Percentiles rank a stretch among this genome's conserved stretches.
Conservation (phyloP, 768 basidiomycete genomes). For the Auriscalpium orientale region DNA sequence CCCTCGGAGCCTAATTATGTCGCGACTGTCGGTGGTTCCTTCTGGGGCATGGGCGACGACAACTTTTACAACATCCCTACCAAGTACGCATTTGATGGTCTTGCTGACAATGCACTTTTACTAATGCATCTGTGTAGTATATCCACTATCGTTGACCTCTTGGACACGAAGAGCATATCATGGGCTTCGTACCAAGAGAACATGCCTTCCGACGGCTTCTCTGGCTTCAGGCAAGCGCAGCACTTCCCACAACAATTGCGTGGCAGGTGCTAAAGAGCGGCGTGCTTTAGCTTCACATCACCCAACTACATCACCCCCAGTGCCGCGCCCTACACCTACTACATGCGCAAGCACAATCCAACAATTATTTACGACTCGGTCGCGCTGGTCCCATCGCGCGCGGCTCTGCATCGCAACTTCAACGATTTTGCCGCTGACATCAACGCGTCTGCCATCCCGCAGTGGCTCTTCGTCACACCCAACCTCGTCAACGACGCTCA, state of each 20-base stretch:
- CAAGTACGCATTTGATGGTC: neutral
- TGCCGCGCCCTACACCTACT: constrained; percentile 35
- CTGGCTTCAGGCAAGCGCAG: constrained; percentile 11
- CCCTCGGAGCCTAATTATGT: constrained; percentile 7
- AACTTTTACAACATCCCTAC: constrained; percentile 1
- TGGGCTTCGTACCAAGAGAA: constrained; percentile 46
- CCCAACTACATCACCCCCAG: constrained; percentile 30
- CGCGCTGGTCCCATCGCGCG: constrained; percentile 32
- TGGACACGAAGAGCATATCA: neutral
- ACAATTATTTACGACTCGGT: constrained; percentile 45
- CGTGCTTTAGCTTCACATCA: constrained; percentile 24
- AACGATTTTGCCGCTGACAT: constrained; percentile 55
- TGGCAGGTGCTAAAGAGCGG: neutral
- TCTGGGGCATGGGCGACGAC: constrained; percentile 7
- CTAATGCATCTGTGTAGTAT: neutral
- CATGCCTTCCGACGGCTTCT: constrained; percentile 43
- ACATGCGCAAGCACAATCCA: constrained; percentile 52
- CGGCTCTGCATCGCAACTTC: constrained; percentile 45
- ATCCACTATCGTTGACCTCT: constrained; percentile 1
- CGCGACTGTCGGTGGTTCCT: constrained; percentile 1
- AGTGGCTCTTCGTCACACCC: constrained; percentile 58
- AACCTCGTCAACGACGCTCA: constrained; percentile 54
- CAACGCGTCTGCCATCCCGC: constrained; percentile 40
- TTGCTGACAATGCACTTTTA: neutral
- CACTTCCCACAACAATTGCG: neutral